Base-by-base conservation (phyloP, 129 eudicot species). In the Artemisia tridentata region DNA sequence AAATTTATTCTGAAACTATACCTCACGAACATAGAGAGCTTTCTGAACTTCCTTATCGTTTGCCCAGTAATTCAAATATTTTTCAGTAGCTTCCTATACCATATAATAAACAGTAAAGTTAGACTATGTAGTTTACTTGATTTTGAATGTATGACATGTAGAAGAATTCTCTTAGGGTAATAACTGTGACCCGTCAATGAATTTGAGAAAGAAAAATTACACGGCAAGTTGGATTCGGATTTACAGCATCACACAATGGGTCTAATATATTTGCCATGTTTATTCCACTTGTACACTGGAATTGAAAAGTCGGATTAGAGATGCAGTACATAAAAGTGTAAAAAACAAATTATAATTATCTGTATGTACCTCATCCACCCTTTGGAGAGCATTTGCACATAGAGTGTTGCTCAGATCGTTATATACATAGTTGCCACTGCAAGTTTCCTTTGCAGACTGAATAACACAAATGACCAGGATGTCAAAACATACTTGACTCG, bases 1-100 rank as follows among this genome's bases (percentile, higher is more conserved):
- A 16, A 48, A 25, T 51, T 7, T 13, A 13, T 6, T 49, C 8
- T 38, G 41, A 50, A 34, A 56, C 48, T 65, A 29, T 65, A 84
- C 88, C 65, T 80, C 78, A 68, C 83, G 88, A 69, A 84, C 72
- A 15, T 69, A 12, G n/a, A 78, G 76, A 52, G 81, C 81, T 43
- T 63, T 56, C 23, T 55, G 81, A 63, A 78, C 81, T 0, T 64
- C 67, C 53, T 66, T 78, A 19, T 70, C 15, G 17, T 78, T 78
- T 23, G 66, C 77, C 68, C 63, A 77, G 41, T 56, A 45, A 2
- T 66, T 47, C 56, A 65, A 16, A 66, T 15, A 75, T 47, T 25
- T 58, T 15, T 53, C 34, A 57, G 51, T 43, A 56, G 74, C 73
- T 57, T 75, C 74, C 80, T 75, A 34, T 25, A 41, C 46, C 7